Evolutionary conservation across 2,329 filamentous ascomycete species (phyloP).

Genomic region (Aspergillus sp.): DNA sequence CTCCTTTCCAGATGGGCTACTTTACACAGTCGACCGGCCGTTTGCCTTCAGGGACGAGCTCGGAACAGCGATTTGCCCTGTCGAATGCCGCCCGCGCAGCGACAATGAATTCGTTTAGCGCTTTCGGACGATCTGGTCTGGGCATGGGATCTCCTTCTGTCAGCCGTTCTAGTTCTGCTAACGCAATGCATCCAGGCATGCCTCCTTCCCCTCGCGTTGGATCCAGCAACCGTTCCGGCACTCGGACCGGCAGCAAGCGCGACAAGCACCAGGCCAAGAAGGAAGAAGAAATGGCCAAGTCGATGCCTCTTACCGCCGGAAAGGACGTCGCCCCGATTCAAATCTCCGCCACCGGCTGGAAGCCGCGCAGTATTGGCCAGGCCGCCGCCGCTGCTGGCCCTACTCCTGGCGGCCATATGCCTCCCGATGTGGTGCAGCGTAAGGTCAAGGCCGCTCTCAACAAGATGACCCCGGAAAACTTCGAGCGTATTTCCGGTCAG

Average conservation of each 20-base stretch:
- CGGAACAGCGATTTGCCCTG: slow-evolving; percentile 70
- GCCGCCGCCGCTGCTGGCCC: slow-evolving; percentile 40
- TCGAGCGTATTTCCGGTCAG: slow-evolving; percentile 90
- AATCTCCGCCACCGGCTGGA: slow-evolving; percentile 77
- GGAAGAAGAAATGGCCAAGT: slow-evolving; percentile 69
- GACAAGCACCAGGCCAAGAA: slow-evolving; percentile 56
- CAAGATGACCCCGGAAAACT: slow-evolving; percentile 99
- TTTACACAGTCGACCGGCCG: slow-evolving; percentile 56
- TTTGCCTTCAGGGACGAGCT: slow-evolving; percentile 73
- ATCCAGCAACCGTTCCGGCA: slow-evolving; percentile 59
- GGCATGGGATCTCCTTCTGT: slow-evolving; percentile 64
- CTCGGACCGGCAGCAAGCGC: slow-evolving; percentile 49
- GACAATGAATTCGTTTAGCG: slow-evolving; percentile 55
- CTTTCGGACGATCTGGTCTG: slow-evolving; percentile 60
- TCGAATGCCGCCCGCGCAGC: slow-evolving; percentile 49
- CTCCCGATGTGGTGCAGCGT: slow-evolving; percentile 90
- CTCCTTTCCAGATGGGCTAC: slow-evolving; percentile 63
- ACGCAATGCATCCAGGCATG: slow-evolving; percentile 51
- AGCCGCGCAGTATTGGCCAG: slow-evolving; percentile 68
- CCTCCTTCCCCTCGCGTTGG: slow-evolving; percentile 71
- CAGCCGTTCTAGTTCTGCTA: slow-evolving; percentile 61
- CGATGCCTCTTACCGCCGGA: slow-evolving; percentile 86
- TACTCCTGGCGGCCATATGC: slow-evolving; percentile 60
- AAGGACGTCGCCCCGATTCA: slow-evolving; percentile 78
- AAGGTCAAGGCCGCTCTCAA: slow-evolving; percentile 98